Evolutionary conservation across 805 yeast genomes (phyloP).

Genomic region (Wickerhamiella australiensis): DNA sequence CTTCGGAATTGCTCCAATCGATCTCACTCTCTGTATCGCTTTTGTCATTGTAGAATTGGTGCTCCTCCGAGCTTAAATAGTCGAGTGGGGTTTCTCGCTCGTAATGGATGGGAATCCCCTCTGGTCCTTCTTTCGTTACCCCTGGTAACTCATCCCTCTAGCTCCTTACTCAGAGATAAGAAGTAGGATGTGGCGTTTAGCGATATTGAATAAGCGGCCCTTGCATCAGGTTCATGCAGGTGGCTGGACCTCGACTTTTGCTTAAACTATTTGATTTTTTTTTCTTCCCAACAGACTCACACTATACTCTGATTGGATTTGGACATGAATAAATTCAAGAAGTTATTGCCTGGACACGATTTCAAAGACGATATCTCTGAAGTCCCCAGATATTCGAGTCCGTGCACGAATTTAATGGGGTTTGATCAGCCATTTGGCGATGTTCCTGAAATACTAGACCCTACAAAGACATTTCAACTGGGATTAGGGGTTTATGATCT

Average conservation of each 20-base stretch:
- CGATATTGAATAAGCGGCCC: neutral
- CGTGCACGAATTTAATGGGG: neutral
- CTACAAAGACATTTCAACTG: neutral
- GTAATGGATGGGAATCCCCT: too few relatives aligned
- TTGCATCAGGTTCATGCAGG: neutral
- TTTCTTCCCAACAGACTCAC: neutral
- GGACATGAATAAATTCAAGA: neutral
- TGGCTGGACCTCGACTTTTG: slow-evolving; percentile 1
- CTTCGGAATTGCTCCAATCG: slow-evolving; percentile 20
- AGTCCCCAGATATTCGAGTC: slow-evolving; percentile 1
- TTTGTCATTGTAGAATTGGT: slow-evolving; percentile 16
- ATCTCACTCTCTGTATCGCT: slow-evolving; percentile 26
- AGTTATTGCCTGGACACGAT: slow-evolving; percentile 6
- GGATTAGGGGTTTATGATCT: slow-evolving; percentile 4
- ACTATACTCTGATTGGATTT: too few relatives aligned
- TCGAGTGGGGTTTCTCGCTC: slow-evolving; percentile 37
- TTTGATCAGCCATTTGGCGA: slow-evolving; percentile 7
- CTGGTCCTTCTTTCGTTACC: too few relatives aligned
- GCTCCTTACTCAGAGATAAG: too few relatives aligned
- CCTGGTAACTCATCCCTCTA: too few relatives aligned
- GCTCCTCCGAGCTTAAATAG: slow-evolving; percentile 27
- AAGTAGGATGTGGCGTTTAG: neutral
- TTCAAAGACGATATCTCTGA: slow-evolving; percentile 8
- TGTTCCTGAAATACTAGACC: slow-evolving; percentile 7
- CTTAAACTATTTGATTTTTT: neutral